phyloP scores from a whole-genome alignment of 768 basidiomycete genomes.

The Leccinum longicurvipes region DNA sequence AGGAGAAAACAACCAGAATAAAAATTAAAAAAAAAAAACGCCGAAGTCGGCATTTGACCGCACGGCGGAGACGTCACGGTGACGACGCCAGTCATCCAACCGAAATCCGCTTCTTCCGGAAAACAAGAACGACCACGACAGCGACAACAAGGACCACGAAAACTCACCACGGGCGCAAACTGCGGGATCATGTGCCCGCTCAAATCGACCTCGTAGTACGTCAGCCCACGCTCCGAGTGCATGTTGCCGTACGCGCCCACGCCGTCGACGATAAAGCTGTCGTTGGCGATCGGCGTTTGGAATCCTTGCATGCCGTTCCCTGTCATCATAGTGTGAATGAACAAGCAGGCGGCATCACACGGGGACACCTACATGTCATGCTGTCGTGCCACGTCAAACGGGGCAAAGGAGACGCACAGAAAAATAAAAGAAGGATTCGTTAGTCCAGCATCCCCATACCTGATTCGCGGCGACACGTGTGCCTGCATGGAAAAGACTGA shows the following conservation, averaged over 20 bases:
- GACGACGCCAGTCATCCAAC: not conserved
- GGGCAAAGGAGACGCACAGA: not conserved
- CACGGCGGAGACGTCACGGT: not conserved
- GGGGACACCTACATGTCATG: not conserved
- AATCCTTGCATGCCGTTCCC: constrained; percentile 54
- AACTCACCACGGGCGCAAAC: constrained; percentile 57
- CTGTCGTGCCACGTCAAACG: constrained; percentile 1
- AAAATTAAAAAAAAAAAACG: too few species aligned
- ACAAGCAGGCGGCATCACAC: not conserved
- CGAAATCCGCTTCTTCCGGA: too few species aligned
- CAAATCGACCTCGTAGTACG: constrained; percentile 62
- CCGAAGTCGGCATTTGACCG: too few species aligned
- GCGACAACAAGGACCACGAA: not conserved
- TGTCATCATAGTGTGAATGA: not conserved
- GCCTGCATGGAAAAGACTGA: not conserved
- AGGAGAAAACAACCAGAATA: too few species aligned
- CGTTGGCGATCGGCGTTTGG: constrained; percentile 61
- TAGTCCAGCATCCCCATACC: not conserved
- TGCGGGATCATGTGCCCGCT: constrained; percentile 78
- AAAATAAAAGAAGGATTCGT: not conserved
- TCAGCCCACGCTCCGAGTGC: constrained; percentile 65
- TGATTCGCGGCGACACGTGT: not conserved
- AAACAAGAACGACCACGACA: not conserved
- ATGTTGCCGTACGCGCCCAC: constrained; percentile 63
- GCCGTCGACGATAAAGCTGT: constrained; percentile 69